Evolutionary conservation across 106 monocot genomes (phyloP), one percentile per base, ranked within the genome.

Genomic region (Vanilla planifolia): DNA sequence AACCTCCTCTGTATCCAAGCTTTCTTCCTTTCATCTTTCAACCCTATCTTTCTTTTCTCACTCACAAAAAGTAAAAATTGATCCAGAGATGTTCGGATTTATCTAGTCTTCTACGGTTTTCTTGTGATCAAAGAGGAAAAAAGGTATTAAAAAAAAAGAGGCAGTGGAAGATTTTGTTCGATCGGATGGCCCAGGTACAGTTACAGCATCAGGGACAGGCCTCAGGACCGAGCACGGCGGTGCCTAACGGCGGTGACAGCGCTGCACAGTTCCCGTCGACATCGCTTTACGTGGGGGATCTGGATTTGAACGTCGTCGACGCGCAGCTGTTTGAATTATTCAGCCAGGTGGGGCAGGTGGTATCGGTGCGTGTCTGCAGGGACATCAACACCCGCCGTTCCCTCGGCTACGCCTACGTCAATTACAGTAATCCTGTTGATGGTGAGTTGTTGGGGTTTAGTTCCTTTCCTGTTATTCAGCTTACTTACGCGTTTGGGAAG

Each of bases 321-420:
- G 43, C 76, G 59, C 76, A 85, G 69, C 66, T 85, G 17, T 85
- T 36, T 57, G 80, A 80, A 2, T 4, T 71, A 13, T 85, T 85
- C 70, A 71, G 70, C 53, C 76, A 73, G 62, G 34, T 80, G 9
- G 80, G 76, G 4, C 57, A 22, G n/a, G 80, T 85, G 5, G 69
- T 85, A 3, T 85, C 85, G 3, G 85, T 85, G 2, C 62, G 73
- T 24, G 77, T 85, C 8, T 85, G 85, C 52, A 59, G 76, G 6
- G 85, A 85, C 40, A 43, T 73, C 51, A 73, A 33, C 25, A 73
- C 80, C 33, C 62, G 67, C 9, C 24, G 70, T 7, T 85, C 85
- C 1, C 80, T 85, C 14, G 85, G 85, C 8, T 85, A 85, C 46
- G 85, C 79, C n/a, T 85, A 80, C 34, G 80, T 85, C 33, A 85